phyloP scores from a whole-genome alignment of 495 filamentous ascomycete species.

The Viridothelium virens region DNA sequence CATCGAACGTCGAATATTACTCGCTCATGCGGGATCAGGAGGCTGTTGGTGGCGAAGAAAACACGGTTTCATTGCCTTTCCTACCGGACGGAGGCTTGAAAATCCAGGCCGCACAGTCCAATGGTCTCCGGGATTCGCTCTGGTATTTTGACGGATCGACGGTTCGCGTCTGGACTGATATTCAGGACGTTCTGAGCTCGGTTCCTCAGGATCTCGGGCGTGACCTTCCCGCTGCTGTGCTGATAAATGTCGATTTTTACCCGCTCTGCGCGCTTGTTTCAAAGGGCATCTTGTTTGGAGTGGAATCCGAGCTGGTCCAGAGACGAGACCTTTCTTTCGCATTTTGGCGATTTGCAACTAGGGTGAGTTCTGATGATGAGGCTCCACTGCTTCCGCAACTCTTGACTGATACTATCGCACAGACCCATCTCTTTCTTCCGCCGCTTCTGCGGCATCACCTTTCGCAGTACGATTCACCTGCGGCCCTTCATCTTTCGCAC shows the following conservation, averaged over 20 bases:
- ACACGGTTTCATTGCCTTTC: not conserved
- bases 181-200: slow-evolving; percentile 74
- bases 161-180: slow-evolving; percentile 76
- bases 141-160: slow-evolving; percentile 89
- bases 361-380: slow-evolving; percentile 24
- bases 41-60: slow-evolving; percentile 31
- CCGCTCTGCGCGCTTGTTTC: slow-evolving; percentile 76
- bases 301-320: slow-evolving; percentile 88
- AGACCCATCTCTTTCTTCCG: slow-evolving; percentile 69
- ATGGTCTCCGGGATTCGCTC: slow-evolving; percentile 71
- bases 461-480: slow-evolving; percentile 57
- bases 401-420: slow-evolving; percentile 8
- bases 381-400: not conserved
- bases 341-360: slow-evolving; percentile 53
- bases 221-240: slow-evolving; percentile 57
- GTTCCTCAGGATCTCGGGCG: slow-evolving; percentile 51
- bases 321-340: slow-evolving; percentile 83
- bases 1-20: slow-evolving; percentile 93
- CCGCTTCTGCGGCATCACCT: slow-evolving; percentile 74
- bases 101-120: slow-evolving; percentile 16
- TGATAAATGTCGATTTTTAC: slow-evolving; percentile 76
- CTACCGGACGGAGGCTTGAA: slow-evolving; percentile 7
- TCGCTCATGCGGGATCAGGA: slow-evolving; percentile 81
- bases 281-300: slow-evolving; percentile 81
- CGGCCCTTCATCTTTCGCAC: slow-evolving; percentile 68